These are phyloP conservation scores for Talaromyces sp. DNA, from an alignment of 2,329 filamentous ascomycete species.

Conservation along the genomic window DNA sequence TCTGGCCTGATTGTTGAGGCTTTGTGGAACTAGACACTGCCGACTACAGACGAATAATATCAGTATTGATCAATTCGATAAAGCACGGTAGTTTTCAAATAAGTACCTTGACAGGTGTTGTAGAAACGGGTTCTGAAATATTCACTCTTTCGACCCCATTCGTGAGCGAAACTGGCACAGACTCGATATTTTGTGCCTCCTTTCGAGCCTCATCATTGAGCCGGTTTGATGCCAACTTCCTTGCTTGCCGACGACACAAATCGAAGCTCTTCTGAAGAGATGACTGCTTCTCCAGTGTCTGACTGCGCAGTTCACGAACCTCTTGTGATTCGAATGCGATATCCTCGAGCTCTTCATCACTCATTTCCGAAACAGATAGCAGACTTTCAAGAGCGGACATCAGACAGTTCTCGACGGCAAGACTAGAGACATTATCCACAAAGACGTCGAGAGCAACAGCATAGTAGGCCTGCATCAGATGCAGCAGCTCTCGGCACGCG, in stretches of 20 bases:
- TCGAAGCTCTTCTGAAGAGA: conserved; percentile 12
- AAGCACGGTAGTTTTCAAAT: neutral
- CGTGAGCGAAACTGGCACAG: neutral
- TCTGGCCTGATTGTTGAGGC: neutral
- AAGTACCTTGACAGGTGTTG: neutral
- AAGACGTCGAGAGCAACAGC: conserved; percentile 27
- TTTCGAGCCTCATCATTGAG: neutral
- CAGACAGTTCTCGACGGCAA: conserved; percentile 37
- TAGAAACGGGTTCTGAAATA: neutral
- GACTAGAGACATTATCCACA: conserved; percentile 33
- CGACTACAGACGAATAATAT: neutral
- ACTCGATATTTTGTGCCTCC: neutral
- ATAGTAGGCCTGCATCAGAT: conserved; percentile 15
- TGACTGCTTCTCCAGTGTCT: conserved; percentile 10
- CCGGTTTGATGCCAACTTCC: conserved; percentile 9
- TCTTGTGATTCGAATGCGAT: conserved; percentile 24
- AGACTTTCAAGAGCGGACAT: conserved; percentile 31
- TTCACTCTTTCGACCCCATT: neutral
- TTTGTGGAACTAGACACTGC: neutral
- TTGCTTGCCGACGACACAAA: conserved; percentile 11
- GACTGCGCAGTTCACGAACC: conserved; percentile 10
- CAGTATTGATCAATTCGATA: neutral
- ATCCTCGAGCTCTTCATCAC: conserved; percentile 20
- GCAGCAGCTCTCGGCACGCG: conserved; percentile 10
- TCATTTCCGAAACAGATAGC: conserved; percentile 32